These are phyloP conservation scores for Colletotrichum sp. DNA, from an alignment of 2,329 filamentous ascomycete genomes.

Conservation along the genomic window DNA sequence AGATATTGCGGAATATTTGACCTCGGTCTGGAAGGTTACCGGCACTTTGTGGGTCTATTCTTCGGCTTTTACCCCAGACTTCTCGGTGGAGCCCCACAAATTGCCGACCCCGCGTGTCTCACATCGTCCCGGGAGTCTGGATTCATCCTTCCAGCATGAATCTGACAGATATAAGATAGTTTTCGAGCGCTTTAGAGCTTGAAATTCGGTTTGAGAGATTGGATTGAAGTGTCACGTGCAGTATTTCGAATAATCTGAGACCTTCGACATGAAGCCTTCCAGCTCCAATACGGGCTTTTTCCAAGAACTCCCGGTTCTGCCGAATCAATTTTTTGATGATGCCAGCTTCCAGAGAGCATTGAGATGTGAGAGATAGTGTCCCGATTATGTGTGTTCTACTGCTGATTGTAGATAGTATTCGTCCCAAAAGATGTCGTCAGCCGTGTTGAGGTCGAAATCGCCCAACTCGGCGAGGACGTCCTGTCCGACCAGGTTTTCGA, in stretches of 20 bases:
- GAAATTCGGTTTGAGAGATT: neutral
- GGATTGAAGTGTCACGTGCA: neutral
- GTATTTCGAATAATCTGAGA: neutral
- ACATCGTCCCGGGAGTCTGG: neutral
- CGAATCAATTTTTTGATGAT: conserved; percentile 64
- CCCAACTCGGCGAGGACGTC: conserved; percentile 55
- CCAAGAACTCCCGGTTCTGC: conserved; percentile 55
- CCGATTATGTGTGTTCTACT: neutral
- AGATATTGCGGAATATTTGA: neutral
- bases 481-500: conserved; percentile 59
- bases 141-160: neutral
- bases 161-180: no score
- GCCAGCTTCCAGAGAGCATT: conserved; percentile 56
- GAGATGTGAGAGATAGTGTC: conserved; percentile 42
- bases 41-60: neutral
- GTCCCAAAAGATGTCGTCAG: conserved; percentile 45
- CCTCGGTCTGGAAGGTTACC: neutral
- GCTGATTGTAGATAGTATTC: conserved; percentile 45
- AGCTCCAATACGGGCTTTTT: conserved; percentile 59
- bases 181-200: neutral
- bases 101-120: neutral
- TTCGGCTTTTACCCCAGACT: neutral
- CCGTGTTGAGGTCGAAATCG: conserved; percentile 47
- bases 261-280: conserved; percentile 45
- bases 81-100: neutral